phyloP scores from a whole-genome alignment of 1,284 basidiomycete species.

The Sanghuangporus sanghuang region DNA sequence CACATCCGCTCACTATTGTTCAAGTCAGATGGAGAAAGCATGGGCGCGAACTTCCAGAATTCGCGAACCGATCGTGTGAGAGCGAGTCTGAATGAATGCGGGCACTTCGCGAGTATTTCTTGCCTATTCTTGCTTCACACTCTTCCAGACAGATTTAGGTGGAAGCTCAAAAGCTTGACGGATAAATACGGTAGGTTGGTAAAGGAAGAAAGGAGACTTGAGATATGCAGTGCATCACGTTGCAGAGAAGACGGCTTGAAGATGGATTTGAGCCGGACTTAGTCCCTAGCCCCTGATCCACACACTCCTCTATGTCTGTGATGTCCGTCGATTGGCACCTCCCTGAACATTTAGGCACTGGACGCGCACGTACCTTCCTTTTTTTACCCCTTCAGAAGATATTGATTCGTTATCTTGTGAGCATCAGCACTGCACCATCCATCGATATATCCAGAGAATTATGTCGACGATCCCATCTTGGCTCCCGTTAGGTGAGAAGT shows the following conservation, averaged over 20 bases:
- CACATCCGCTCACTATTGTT: slow-evolving; percentile 5
- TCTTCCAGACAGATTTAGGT: neutral
- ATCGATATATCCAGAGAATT: neutral
- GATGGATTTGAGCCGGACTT: neutral
- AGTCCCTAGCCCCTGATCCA: slow-evolving; percentile 5
- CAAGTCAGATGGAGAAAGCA: slow-evolving; percentile 2
- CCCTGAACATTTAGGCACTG: neutral
- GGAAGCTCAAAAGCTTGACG: slow-evolving; percentile 7
- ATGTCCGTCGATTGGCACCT: neutral
- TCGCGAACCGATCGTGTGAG: neutral
- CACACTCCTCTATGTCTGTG: neutral
- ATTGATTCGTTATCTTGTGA: neutral
- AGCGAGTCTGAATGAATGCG: neutral
- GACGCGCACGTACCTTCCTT: neutral
- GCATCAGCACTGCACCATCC: neutral
- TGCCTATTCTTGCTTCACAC: neutral
- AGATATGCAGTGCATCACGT: neutral
- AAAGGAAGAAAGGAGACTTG: slow-evolving; percentile 7
- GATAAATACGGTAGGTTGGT: neutral
- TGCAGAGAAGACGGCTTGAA: neutral
- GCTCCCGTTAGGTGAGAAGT: neutral
- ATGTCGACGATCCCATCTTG: neutral
- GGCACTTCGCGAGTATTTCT: neutral
- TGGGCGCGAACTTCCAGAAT: neutral
- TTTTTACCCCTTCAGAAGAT: neutral